Base-by-base conservation (phyloP, 441 rosid species). In the Sinapis alba region DNA sequence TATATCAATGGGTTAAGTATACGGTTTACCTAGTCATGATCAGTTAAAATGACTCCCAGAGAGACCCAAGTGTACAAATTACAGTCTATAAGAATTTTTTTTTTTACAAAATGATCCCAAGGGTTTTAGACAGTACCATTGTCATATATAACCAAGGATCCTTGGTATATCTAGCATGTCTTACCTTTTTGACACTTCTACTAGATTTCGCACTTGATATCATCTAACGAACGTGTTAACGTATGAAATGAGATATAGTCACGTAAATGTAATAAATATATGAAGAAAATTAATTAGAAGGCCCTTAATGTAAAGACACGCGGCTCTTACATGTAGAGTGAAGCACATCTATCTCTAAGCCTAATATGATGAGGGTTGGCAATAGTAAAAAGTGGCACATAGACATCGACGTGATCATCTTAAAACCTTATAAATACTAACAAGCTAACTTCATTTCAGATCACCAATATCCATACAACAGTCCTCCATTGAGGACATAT, bases 351-450 rank as follows among this genome's bases (percentile, higher is more conserved):
- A 58, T n/a, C 50, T 57, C 10, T 7, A 66, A 43, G 60, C 66
- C 56, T 50, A 18, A n/a, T 36, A 65, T 74, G 58, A 38, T 18
- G 24, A 65, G 24, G 56, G 56, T 50, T 50, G 56, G 12, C 56
- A 7, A 50, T 18, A 50, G 23, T 45, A 18, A 50, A 50, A 50
- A 50, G 66, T 32, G 45, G 15, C 32, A 72, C 62, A 50, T 10
- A 73, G n/a, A 21, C 57, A 36, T 53, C 63, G 6, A 6, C 12
- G 54, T 24, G 41, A 41, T 43, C n/a, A 28, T 57, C 63, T 58
- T 21, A 6, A 65, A 74, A 2, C 8, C 59, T 20, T 74, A 74
- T 74, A 65, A 43, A 62, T 51, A 34, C 19, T 16, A 3, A 23
- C 41, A 62, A 4, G 27, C n/a, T 51, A 12, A 16, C 19, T 72